Base-by-base conservation (phyloP, 192 early-diverging fungal species). In the Entomortierella beljakovae region DNA sequence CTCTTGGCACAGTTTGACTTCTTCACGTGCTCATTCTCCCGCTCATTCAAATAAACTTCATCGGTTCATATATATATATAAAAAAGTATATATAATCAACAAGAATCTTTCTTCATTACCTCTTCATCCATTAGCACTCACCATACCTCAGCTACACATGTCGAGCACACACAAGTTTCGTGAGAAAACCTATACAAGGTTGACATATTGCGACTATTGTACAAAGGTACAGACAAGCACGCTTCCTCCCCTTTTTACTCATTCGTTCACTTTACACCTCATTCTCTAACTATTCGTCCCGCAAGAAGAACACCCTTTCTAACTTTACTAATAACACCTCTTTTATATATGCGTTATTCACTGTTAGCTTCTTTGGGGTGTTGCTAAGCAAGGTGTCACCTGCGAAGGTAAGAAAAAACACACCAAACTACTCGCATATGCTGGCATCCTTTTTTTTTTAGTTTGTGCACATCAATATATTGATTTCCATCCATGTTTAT, bases 151-250 rank as follows among this genome's bases (percentile, higher is more conserved):
- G 6, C 37, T 59, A 40, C 31, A 6, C 22, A 59, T 69, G 46
- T 53, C 67, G 50, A 61, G 56, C 50, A 69, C 74, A 54, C 92
- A 93, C 71, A 34, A 73, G 20, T 93, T 93, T 64, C 81, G 85
- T 48, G 80, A 82, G 59, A 81, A 76, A 50, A 90, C 86, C 23
- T 93, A 90, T 76, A 76, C 84, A 57, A 72, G 75, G 46, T 85
- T 86, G 20, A 91, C 92, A 2, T 90, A 89, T 63, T 94, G 92
- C 72, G 88, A 89, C 64, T 71, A 83, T 38, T 94, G 92, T 74
- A 83, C 82, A 26, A 84, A 89, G 49, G 74, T 77, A 49, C 61
- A 43, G n/a, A n/a, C n/a, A n/a, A n/a, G n/a, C n/a, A n/a, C n/a
- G n/a, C n/a, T n/a, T n/a, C n/a, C n/a, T n/a, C n/a, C n/a, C n/a